Conservation (phyloP, 2,329 filamentous ascomycete genomes). For the Cordyceps farinosa region DNA sequence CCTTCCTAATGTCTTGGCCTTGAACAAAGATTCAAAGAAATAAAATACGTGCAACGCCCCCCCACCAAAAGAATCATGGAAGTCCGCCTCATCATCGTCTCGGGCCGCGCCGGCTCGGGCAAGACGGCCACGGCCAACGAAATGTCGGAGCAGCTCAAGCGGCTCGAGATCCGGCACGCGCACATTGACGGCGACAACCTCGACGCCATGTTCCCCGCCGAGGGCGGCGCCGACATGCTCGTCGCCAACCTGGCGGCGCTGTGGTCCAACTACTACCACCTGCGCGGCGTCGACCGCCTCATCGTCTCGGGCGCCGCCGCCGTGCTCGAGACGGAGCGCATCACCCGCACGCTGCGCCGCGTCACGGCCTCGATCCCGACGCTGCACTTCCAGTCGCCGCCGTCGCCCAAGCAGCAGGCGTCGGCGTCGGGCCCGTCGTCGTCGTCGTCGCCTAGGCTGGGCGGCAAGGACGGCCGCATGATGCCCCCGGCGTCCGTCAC, state of each 20-base stretch:
- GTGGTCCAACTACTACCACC: slow-evolving; percentile 20
- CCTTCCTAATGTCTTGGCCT: background rate
- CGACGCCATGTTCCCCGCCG: slow-evolving; percentile 18
- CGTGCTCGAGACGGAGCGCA: slow-evolving; percentile 16
- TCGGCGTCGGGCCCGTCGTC: too few relatives aligned
- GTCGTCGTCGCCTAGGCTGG: slow-evolving; percentile 1
- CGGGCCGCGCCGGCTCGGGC: slow-evolving; percentile 21
- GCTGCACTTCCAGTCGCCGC: slow-evolving; percentile 1
- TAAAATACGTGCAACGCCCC: background rate
- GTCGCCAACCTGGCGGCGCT: slow-evolving; percentile 18
- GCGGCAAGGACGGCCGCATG: slow-evolving; percentile 13
- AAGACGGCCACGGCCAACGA: slow-evolving; percentile 19
- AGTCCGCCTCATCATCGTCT: slow-evolving; percentile 19
- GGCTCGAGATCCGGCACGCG: slow-evolving; percentile 17
- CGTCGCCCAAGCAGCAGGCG: background rate
- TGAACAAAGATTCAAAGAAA: background rate
- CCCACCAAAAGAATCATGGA: slow-evolving; percentile 9
- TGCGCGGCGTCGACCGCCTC: slow-evolving; percentile 18
- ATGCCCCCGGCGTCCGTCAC: slow-evolving; percentile 18
- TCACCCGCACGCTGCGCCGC: slow-evolving; percentile 15
- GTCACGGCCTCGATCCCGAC: slow-evolving; percentile 14
- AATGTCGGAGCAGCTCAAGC: slow-evolving; percentile 20
- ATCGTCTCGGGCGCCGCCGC: slow-evolving; percentile 17
- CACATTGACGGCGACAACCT: slow-evolving; percentile 20
- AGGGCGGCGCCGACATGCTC: slow-evolving; percentile 14